Percentiles rank a stretch among this genome's conserved stretches.
phyloP scores from a whole-genome alignment of 2,329 filamentous ascomycete genomes.

The Apiospora kogelbergensis region DNA sequence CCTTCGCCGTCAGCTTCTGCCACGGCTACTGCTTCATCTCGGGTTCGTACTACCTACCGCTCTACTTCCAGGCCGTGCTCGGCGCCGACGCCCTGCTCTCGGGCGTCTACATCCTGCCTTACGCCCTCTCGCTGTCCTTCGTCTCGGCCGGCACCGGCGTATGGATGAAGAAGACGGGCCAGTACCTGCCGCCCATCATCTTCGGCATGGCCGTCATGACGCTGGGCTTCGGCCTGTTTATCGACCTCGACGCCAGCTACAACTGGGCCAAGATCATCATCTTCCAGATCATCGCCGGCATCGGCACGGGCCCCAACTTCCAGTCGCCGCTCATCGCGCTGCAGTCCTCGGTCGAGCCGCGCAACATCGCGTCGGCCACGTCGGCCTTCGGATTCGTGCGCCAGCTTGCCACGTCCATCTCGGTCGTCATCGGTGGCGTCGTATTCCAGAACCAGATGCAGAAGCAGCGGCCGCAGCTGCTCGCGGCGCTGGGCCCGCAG shows the following conservation, averaged over 20 bases:
- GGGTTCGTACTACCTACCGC: constrained; percentile 75
- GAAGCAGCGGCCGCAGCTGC: constrained; percentile 48
- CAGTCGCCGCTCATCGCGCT: constrained; percentile 68
- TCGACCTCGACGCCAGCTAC: constrained; percentile 57
- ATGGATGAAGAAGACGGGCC: constrained; percentile 63
- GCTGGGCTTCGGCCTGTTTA: constrained; percentile 64
- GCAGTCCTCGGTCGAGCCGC: constrained; percentile 60
- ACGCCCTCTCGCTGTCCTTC: constrained; percentile 66
- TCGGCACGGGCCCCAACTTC: constrained; percentile 69
- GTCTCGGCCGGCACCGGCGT: constrained; percentile 58
- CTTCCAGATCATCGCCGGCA: constrained; percentile 62
- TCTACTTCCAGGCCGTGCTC: constrained; percentile 75
- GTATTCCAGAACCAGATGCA: constrained; percentile 77
- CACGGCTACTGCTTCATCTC: constrained; percentile 80
- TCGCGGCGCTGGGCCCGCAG: constrained; percentile 47
- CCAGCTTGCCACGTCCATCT: constrained; percentile 66
- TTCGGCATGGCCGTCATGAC: constrained; percentile 58
- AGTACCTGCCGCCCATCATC: constrained; percentile 62
- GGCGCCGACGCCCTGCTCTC: constrained; percentile 62
- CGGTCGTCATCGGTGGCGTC: constrained; percentile 73
- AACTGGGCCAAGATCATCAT: constrained; percentile 58
- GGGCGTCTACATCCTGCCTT: constrained; percentile 71
- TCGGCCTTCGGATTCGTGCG: constrained; percentile 67
- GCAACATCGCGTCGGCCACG: constrained; percentile 68
- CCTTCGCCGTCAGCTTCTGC: constrained; percentile 65